These are phyloP conservation scores for Penicillium bovifimosum DNA, from an alignment of 495 filamentous ascomycete species.

Conservation along the genomic window DNA sequence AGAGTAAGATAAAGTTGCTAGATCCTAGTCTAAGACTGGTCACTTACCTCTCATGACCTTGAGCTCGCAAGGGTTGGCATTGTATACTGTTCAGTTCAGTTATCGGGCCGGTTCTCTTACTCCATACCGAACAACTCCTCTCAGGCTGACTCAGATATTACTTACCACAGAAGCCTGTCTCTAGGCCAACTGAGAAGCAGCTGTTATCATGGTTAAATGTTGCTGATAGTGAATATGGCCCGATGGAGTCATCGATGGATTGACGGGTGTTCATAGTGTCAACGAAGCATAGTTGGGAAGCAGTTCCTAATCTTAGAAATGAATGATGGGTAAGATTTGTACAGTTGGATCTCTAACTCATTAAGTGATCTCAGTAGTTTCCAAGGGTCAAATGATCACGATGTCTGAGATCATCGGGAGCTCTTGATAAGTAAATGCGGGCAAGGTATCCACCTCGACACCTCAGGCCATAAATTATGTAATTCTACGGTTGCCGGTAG, in stretches of 20 bases:
- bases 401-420: conserved; percentile 1
- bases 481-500: conserved; percentile 27
- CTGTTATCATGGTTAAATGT: conserved; percentile 83
- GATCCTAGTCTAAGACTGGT: background rate
- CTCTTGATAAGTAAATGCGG: conserved; percentile 23
- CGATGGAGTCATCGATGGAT: conserved; percentile 69
- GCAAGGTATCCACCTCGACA: conserved; percentile 8
- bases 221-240: conserved; percentile 72
- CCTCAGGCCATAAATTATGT: conserved; percentile 15
- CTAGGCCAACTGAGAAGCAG: conserved; percentile 84
- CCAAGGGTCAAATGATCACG: background rate
- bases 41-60: conserved; percentile 59
- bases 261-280: conserved; percentile 80
- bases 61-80: conserved; percentile 68
- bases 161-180: conserved; percentile 83
- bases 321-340: background rate
- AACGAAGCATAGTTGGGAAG: conserved; percentile 13
- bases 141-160: background rate
- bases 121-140: background rate
- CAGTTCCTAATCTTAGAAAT: background rate
- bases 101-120: conserved; percentile 11
- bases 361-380: background rate
- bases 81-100: conserved; percentile 55
- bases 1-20: background rate
- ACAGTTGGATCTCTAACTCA: too few relatives aligned